Base-by-base conservation (phyloP, 1,284 basidiomycete species). In the Cutaneotrichosporon arboriforme region DNA sequence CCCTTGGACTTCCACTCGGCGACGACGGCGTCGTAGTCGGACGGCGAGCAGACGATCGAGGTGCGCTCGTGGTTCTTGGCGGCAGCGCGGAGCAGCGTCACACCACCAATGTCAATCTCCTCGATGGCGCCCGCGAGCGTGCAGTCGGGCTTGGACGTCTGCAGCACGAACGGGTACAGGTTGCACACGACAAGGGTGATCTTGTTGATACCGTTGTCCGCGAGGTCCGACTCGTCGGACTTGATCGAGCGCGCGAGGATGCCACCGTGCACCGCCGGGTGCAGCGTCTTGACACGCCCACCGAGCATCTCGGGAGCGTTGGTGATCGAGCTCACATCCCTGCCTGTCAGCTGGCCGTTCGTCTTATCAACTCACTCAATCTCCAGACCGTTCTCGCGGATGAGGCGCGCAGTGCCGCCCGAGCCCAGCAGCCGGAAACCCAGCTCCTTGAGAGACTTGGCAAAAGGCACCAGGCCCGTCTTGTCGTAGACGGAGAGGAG, bases 291-390 rank as follows among this genome's bases (percentile, higher is more conserved):
- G 61, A 98, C 96, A 59, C 96, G 83, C 40, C 96, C 96, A 51
- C 94, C 93, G 14, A 99, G 83, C 91, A 99, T 98, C 76, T 99
- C 96, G n/a, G 94, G 96, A 1, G 93, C 93, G 70, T 94, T 94
- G 48, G 96, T 98, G 76, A 98, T 88, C 69, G 92, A 89, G 18
- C 92, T 91, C 42, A 99, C 93, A 83, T 99, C 96, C 62, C 93
- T 97, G 46, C 5, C 4, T 15, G 23, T 20, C n/a, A 48, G 36
- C 23, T 20, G 13, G n/a, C 8, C 5, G 17, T 20, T 38, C 14
- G 17, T 45, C 23, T 26, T n/a, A 14, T 31, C 21, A 21, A 13
- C 87, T 64, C 68, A 90, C 92, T 90, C 84, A 65, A 98, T 93
- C 48, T 85, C 80, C 58, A 97, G 83, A 17, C 91, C 92, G 40